Percentiles rank a stretch among this genome's conserved stretches.
Evolutionary conservation across 1,139 yeast species (phyloP).

Genomic region (Kodamaea anthophila): DNA sequence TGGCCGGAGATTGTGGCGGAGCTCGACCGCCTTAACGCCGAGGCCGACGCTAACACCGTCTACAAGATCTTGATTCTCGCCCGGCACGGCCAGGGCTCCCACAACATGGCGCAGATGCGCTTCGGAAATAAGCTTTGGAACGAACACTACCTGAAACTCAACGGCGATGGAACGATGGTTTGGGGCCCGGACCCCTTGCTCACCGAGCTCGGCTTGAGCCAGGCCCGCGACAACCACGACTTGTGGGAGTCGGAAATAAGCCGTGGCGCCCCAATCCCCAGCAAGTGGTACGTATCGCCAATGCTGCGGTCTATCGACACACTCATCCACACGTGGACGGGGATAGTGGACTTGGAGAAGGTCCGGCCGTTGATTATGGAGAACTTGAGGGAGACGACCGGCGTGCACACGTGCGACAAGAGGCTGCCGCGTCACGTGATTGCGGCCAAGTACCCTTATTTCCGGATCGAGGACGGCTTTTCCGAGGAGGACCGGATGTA

Average conservation of each 20-base stretch:
- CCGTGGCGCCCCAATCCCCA: conserved; percentile 18
- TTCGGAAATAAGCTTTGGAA: conserved; percentile 43
- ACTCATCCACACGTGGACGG: conserved; percentile 22
- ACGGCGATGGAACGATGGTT: conserved; percentile 37
- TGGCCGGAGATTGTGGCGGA: conserved; percentile 28
- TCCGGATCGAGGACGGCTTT: conserved; percentile 35
- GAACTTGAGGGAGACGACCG: conserved; percentile 38
- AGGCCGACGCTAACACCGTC: conserved; percentile 14
- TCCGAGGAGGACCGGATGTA: conserved; percentile 37
- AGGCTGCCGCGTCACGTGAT: conserved; percentile 30
- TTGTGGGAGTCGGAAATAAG: conserved; percentile 14
- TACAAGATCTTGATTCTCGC: conserved; percentile 39
- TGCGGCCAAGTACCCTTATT: conserved; percentile 23
- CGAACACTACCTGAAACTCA: conserved; percentile 35
- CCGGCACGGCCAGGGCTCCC: conserved; percentile 45
- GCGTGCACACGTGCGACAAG: conserved; percentile 42
- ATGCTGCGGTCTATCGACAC: conserved; percentile 36
- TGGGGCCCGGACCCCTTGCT: conserved; percentile 47
- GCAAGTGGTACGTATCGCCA: conserved; percentile 31
- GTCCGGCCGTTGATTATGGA: conserved; percentile 33
- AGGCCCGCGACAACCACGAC: conserved; percentile 27
- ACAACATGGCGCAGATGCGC: conserved; percentile 36
- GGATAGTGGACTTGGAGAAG: conserved; percentile 20
- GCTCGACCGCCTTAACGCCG: conserved; percentile 24
- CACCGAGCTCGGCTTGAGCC: conserved; percentile 34